These are phyloP conservation scores for Wickerhamomyces rabaulensis DNA, from an alignment of 805 yeast species.

Conservation along the genomic window DNA sequence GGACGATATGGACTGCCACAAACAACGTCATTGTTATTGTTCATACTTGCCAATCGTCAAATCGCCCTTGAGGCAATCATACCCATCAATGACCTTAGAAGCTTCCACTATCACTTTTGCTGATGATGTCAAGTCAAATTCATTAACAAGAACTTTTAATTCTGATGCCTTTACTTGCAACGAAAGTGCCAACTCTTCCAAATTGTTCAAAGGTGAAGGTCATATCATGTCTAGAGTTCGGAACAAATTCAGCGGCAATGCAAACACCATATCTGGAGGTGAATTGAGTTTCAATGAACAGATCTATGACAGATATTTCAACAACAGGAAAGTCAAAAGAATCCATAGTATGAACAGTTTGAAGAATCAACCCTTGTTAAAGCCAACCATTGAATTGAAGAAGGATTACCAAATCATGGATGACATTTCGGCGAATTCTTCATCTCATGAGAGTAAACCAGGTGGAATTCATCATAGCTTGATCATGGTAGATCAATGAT, in stretches of 20 bases:
- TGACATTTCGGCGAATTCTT: not conserved
- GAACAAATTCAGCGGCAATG: constrained; percentile 3
- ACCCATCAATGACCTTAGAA: not conserved
- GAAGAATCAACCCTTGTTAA: not conserved
- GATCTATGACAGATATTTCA: not conserved
- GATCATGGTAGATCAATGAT: not conserved
- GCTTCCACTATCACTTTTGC: not conserved
- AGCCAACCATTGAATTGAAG: not conserved
- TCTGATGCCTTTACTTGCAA: not conserved
- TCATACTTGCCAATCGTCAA: constrained; percentile 9
- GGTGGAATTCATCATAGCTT: not conserved
- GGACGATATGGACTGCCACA: not conserved
- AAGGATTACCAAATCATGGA: not conserved
- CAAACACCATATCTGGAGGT: not conserved
- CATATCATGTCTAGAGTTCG: constrained; percentile 3
- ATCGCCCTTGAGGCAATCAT: constrained; percentile 10
- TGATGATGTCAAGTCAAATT: not conserved
- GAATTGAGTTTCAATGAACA: not conserved
- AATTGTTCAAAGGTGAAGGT: not conserved
- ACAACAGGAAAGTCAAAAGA: not conserved
- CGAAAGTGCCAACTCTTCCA: not conserved
- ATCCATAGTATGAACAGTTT: not conserved
- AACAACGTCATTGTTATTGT: constrained; percentile 9
- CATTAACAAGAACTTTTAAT: not conserved
- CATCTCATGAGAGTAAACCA: not conserved